Evolutionary conservation across 306 rosid species (phyloP).

Genomic region (Chamaecrista fasciculata): DNA sequence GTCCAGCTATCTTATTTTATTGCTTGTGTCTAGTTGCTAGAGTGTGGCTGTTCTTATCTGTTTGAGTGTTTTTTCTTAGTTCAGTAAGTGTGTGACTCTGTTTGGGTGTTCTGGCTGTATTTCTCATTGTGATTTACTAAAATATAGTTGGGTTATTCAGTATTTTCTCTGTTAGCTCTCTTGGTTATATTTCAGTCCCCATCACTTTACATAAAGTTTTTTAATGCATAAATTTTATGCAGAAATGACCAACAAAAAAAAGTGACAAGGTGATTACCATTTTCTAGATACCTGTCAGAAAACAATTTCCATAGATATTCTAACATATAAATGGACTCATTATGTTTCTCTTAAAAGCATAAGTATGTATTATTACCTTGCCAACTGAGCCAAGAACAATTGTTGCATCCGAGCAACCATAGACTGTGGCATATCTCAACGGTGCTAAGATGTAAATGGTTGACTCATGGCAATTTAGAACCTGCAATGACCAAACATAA

Average conservation of each 20-base stretch:
- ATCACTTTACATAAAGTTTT: neutral
- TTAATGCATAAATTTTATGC: neutral
- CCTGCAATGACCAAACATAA: constrained; percentile 53
- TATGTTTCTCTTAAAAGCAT: constrained; percentile 17
- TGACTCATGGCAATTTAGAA: constrained; percentile 92
- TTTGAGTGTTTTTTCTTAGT: too few species aligned
- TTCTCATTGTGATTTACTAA: too few species aligned
- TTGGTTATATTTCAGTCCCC: too few species aligned
- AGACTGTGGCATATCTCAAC: constrained; percentile 81
- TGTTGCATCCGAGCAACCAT: constrained; percentile 97
- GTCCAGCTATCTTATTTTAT: too few species aligned
- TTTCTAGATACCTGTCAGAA: constrained; percentile 1
- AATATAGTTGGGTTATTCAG: too few species aligned
- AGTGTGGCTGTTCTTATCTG: too few species aligned
- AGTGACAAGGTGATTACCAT: neutral
- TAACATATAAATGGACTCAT: constrained; percentile 8
- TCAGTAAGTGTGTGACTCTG: too few species aligned
- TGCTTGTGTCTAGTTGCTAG: too few species aligned
- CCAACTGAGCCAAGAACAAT: constrained; percentile 97
- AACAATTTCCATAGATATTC: constrained; percentile 13
- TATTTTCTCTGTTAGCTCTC: too few species aligned
- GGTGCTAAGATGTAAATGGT: constrained; percentile 68
- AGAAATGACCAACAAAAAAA: neutral
- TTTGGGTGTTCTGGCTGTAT: too few species aligned
- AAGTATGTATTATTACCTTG: constrained; percentile 58